These are phyloP conservation scores for Mycena vitilis DNA, from an alignment of 768 basidiomycete species.

Conservation along the genomic window DNA sequence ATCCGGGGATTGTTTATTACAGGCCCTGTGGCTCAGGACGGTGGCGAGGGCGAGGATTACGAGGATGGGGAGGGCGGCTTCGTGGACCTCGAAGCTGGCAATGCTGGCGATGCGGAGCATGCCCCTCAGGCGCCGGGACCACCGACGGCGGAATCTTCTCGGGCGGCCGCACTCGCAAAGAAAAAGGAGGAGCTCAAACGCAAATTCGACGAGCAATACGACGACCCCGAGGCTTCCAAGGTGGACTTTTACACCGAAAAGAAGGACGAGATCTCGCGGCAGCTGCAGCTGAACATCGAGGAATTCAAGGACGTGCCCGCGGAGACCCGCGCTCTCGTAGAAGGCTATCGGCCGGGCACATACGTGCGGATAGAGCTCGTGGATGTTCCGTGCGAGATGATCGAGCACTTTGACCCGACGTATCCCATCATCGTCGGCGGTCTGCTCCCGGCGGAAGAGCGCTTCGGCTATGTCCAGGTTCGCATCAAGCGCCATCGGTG, in stretches of 20 bases:
- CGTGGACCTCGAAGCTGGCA: constrained; percentile 54
- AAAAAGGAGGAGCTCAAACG: constrained; percentile 94
- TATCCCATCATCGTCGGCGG: constrained; percentile 96
- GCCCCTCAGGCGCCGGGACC: constrained; percentile 41
- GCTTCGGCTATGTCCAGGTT: constrained; percentile 94
- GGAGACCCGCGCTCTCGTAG: constrained; percentile 84
- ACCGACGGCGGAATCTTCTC: constrained; percentile 45
- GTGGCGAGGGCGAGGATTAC: constrained; percentile 48
- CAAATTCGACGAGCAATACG: constrained; percentile 97
- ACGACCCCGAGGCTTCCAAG: constrained; percentile 84
- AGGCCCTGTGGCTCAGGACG: constrained; percentile 59
- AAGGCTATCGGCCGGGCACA: constrained; percentile 90
- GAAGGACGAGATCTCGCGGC: constrained; percentile 91
- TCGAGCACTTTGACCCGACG: constrained; percentile 91
- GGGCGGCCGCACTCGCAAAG: constrained; percentile 69
- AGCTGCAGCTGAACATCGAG: constrained; percentile 82
- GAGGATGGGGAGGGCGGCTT: constrained; percentile 58
- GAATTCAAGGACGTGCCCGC: constrained; percentile 87
- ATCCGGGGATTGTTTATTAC: constrained; percentile 94
- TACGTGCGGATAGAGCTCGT: constrained; percentile 93
- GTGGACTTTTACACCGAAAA: constrained; percentile 91
- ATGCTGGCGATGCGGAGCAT: constrained; percentile 31
- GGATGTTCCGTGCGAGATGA: constrained; percentile 89
- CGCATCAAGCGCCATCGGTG: constrained; percentile 97
- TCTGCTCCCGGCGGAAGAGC: constrained; percentile 88